Evolutionary conservation across 495 filamentous ascomycete species (phyloP).

Genomic region (Penicillium turbatum): DNA sequence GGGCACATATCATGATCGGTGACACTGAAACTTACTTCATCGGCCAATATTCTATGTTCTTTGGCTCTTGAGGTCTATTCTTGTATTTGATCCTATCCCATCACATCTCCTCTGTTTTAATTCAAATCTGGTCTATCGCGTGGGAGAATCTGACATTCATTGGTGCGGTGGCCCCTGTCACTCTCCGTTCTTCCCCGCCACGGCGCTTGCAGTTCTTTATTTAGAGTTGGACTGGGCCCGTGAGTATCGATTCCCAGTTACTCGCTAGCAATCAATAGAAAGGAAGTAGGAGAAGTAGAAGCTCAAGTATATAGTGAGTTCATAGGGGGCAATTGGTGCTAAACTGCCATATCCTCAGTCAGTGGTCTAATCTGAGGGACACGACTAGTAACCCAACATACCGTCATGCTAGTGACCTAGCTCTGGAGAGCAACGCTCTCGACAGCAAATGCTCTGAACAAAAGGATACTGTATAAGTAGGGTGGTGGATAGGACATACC

Average conservation of each 20-base stretch:
- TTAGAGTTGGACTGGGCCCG: conserved; percentile 1
- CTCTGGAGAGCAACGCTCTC: too few species aligned
- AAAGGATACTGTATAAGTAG: too few species aligned
- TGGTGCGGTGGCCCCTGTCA: conserved; percentile 1
- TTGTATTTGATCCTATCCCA: too few species aligned
- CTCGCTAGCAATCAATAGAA: too few species aligned
- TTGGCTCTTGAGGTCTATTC: neutral
- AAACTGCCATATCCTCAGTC: too few species aligned
- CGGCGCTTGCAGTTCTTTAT: conserved; percentile 11
- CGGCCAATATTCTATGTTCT: neutral
- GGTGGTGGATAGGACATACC: too few species aligned
- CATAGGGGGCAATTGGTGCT: neutral
- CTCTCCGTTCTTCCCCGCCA: conserved; percentile 3
- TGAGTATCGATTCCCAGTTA: neutral
- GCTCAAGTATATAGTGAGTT: neutral
- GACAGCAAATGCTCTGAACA: too few species aligned
- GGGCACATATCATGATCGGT: neutral
- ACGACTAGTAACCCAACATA: too few species aligned
- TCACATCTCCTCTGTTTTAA: too few species aligned
- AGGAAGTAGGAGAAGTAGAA: neutral
- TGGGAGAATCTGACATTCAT: neutral
- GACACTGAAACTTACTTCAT: neutral
- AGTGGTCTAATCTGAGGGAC: too few species aligned
- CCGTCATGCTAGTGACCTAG: too few species aligned
- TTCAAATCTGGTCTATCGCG: conserved; percentile 4